A percentile compares a stretch with the other conserved stretches of the same genome.
Evolutionary conservation across 2,329 filamentous ascomycete genomes (phyloP).

Genomic region (Niveomyces coronatus): DNA sequence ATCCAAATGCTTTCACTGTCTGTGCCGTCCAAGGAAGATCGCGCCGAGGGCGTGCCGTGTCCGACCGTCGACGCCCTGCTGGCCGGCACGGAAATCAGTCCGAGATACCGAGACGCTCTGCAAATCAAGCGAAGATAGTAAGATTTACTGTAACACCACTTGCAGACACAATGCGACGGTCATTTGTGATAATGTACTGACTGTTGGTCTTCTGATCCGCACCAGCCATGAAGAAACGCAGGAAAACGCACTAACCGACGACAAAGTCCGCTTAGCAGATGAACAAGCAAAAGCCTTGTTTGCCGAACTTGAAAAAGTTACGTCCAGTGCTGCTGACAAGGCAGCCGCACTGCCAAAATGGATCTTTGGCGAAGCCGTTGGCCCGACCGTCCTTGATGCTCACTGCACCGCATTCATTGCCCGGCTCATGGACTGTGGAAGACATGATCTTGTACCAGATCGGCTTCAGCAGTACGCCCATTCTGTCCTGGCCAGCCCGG

Average conservation of each 20-base stretch:
- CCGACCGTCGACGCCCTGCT: background rate
- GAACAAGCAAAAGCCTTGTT: background rate
- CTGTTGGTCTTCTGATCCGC: background rate
- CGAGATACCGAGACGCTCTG: background rate
- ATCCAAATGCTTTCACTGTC: background rate
- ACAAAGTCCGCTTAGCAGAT: background rate
- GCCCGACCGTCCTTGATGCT: slow-evolving; percentile 1
- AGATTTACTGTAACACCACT: background rate
- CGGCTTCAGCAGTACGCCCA: background rate
- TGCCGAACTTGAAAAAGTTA: background rate
- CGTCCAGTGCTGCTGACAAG: background rate
- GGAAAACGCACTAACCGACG: background rate
- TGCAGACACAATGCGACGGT: background rate
- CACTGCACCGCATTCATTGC: background rate
- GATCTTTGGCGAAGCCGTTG: background rate
- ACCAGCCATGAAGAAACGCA: background rate
- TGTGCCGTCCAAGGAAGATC: slow-evolving; percentile 3
- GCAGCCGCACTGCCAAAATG: background rate
- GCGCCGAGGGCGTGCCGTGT: slow-evolving; percentile 1
- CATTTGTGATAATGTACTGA: background rate
- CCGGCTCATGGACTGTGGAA: background rate
- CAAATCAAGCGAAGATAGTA: background rate
- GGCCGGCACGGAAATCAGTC: background rate
- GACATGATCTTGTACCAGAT: background rate
- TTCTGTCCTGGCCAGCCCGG: background rate